Conservation (phyloP, 768 basidiomycete species). For the Clavaria fumosa region DNA sequence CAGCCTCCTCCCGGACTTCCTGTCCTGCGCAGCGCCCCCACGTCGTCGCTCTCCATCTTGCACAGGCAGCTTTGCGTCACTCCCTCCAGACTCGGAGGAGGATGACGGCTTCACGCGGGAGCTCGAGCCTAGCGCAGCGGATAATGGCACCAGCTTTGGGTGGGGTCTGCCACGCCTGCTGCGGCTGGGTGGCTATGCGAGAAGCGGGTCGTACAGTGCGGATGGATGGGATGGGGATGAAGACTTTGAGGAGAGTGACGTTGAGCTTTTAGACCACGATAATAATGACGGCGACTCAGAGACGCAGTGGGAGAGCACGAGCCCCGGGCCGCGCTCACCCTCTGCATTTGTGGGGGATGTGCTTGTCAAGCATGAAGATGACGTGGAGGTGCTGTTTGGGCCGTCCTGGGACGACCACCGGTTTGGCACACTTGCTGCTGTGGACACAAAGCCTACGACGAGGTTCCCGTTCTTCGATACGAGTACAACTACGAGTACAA, state of each 20-base stretch:
- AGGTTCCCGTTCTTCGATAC: conserved; percentile 21
- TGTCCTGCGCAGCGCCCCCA: no score
- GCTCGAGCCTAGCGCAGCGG: no score
- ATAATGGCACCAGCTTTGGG: no score
- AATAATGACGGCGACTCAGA: conserved; percentile 36
- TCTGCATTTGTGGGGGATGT: conserved; percentile 31
- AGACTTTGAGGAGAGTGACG: conserved; percentile 23
- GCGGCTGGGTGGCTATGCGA: no score
- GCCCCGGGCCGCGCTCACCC: conserved; percentile 49
- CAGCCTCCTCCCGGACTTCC: no score
- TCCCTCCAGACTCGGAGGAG: conserved; percentile 58
- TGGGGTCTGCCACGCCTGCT: no score
- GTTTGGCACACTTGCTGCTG: conserved; percentile 21
- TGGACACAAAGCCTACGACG: conserved; percentile 25
- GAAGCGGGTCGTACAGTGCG: no score
- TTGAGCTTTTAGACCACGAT: no score
- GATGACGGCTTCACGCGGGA: conserved; percentile 46
- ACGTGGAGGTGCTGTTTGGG: conserved; percentile 47
- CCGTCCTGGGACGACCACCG: conserved; percentile 61
- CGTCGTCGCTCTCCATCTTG: conserved; percentile 52
- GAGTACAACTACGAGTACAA: no score
- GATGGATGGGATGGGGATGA: conserved; percentile 15
- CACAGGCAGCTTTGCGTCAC: conserved; percentile 41
- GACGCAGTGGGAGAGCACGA: conserved; percentile 44
- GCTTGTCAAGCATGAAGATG: conserved; percentile 42